phyloP scores from a whole-genome alignment of 805 yeast genomes.

The Yamadazyma ubonensis region DNA sequence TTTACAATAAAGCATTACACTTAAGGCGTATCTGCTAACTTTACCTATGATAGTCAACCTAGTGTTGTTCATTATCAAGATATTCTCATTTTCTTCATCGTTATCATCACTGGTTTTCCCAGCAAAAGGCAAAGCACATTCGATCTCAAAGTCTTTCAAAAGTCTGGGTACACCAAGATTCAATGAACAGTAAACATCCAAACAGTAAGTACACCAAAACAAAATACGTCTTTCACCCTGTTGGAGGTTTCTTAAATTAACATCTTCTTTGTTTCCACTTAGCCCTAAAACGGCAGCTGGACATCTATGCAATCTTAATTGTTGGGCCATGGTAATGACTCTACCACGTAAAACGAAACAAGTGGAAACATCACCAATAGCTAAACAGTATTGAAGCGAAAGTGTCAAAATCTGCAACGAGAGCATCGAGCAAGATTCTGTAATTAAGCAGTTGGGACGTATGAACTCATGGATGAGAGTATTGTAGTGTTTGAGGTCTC shows the following conservation, averaged over 20 bases:
- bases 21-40: conserved; percentile 61
- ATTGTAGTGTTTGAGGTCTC: conserved; percentile 50
- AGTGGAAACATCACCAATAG: conserved; percentile 70
- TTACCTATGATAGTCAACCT: conserved; percentile 66
- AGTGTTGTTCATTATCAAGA: conserved; percentile 58
- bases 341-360: conserved; percentile 75
- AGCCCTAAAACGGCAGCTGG: conserved; percentile 82
- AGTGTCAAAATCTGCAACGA: conserved; percentile 68
- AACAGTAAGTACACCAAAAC: conserved; percentile 79
- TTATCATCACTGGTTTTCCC: conserved; percentile 40
- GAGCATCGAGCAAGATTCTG: conserved; percentile 60
- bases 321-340: conserved; percentile 80
- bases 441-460: conserved; percentile 54
- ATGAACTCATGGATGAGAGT: conserved; percentile 60
- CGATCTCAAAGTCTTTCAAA: conserved; percentile 76
- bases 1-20: conserved; percentile 66
- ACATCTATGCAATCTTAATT: conserved; percentile 78
- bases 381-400: conserved; percentile 67
- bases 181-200: conserved; percentile 74
- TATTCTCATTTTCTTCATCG: conserved; percentile 50
- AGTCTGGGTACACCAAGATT: conserved; percentile 81
- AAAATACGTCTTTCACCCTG: conserved; percentile 80
- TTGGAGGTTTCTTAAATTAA: conserved; percentile 57
- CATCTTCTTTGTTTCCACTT: conserved; percentile 30
- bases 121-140: conserved; percentile 78